These are phyloP conservation scores for Bipolaris victoriae DNA, from an alignment of 2,329 filamentous ascomycete species.

Conservation along the genomic window DNA sequence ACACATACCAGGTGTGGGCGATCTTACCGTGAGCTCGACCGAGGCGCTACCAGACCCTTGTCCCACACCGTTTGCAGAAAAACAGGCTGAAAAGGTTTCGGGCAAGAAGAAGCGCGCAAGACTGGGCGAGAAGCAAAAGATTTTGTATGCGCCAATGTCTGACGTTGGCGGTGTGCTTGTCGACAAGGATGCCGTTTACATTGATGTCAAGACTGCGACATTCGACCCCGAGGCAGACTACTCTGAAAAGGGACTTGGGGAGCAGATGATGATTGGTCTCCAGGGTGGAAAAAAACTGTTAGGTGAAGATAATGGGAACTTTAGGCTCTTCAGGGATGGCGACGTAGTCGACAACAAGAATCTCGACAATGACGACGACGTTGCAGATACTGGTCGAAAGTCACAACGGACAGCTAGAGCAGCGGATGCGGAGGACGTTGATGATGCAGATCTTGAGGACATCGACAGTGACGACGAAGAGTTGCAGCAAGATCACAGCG, in stretches of 20 bases:
- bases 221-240: conserved; percentile 70
- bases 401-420: conserved; percentile 59
- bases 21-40: conserved; percentile 81
- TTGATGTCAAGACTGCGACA: conserved; percentile 71
- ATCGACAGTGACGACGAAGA: conserved; percentile 61
- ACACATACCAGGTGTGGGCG: conserved; percentile 90
- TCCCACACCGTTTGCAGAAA: conserved; percentile 89
- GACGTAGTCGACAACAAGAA: conserved; percentile 63
- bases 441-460: conserved; percentile 57
- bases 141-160: conserved; percentile 96
- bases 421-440: conserved; percentile 56
- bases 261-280: conserved; percentile 89
- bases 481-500: conserved; percentile 55
- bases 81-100: conserved; percentile 80
- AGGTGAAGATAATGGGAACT: conserved; percentile 79
- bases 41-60: conserved; percentile 93
- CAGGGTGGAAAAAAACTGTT: conserved; percentile 83
- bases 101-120: conserved; percentile 82
- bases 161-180: conserved; percentile 95
- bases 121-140: conserved; percentile 94
- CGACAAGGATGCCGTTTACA: conserved; percentile 97
- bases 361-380: conserved; percentile 60
- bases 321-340: conserved; percentile 84
- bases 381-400: conserved; percentile 64
- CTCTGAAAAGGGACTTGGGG: conserved; percentile 84